These are phyloP conservation scores for Raffaelea albimanens DNA, from an alignment of 2,329 filamentous ascomycete species.

Conservation along the genomic window DNA sequence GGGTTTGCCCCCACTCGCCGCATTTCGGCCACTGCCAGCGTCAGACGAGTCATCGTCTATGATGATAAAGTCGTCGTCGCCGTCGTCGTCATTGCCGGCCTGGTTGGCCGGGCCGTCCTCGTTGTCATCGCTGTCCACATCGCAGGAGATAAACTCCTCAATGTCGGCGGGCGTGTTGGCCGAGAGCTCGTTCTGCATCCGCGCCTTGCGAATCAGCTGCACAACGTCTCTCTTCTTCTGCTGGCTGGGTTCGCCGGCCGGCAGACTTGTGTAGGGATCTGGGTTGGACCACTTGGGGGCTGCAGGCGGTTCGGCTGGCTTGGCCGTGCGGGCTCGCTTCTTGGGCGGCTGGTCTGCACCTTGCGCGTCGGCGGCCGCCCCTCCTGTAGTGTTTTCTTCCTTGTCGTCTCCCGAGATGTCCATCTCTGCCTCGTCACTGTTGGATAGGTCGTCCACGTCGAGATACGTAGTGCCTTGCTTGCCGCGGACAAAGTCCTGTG, in stretches of 20 bases:
- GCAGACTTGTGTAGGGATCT: conserved; percentile 82
- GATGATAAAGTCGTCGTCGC: conserved; percentile 1
- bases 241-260: conserved; percentile 56
- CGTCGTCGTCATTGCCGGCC: not conserved
- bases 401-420: conserved; percentile 45
- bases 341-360: conserved; percentile 4
- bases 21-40: not conserved
- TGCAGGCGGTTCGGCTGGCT: not conserved
- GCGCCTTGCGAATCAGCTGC: conserved; percentile 83
- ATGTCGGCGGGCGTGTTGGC: conserved; percentile 44
- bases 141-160: conserved; percentile 87
- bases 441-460: conserved; percentile 47
- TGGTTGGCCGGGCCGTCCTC: conserved; percentile 9
- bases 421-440: conserved; percentile 56
- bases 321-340: conserved; percentile 10
- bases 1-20: not conserved
- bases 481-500: conserved; percentile 36
- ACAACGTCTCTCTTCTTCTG: conserved; percentile 80
- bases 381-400: conserved; percentile 21
- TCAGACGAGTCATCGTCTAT: not conserved
- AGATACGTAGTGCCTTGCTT: conserved; percentile 41
- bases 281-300: conserved; percentile 88
- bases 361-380: conserved; percentile 22
- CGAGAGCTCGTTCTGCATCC: conserved; percentile 47
- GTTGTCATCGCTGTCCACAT: conserved; percentile 47